Conservation (phyloP, 495 filamentous ascomycete genomes). For the Neurospora africana region DNA sequence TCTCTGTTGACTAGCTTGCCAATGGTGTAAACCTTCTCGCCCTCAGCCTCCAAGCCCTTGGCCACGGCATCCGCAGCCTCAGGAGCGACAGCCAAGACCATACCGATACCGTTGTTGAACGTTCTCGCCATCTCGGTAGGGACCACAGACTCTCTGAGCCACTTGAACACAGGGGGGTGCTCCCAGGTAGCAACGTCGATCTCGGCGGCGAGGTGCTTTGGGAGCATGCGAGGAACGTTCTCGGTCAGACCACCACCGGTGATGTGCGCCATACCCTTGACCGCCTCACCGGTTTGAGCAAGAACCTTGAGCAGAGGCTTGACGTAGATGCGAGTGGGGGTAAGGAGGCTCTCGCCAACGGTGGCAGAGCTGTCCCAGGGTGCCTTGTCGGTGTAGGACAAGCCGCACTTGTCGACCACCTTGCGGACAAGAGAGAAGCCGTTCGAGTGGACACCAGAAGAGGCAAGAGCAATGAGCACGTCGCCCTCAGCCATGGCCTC, state of each 20-base stretch:
- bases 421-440: constrained; percentile 89
- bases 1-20: constrained; percentile 51
- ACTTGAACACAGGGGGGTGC: constrained; percentile 65
- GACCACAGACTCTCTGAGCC: constrained; percentile 69
- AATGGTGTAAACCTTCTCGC: constrained; percentile 69
- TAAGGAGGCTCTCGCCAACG: constrained; percentile 65
- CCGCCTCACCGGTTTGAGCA: constrained; percentile 22
- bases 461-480: constrained; percentile 70
- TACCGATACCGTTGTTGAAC: constrained; percentile 92
- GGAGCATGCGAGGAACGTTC: constrained; percentile 90
- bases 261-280: constrained; percentile 93
- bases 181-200: constrained; percentile 65
- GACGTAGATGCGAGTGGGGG: constrained; percentile 76
- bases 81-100: constrained; percentile 69
- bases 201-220: constrained; percentile 58
- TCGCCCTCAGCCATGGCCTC: constrained; percentile 70
- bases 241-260: constrained; percentile 88
- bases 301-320: constrained; percentile 56
- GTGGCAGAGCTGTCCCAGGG: constrained; percentile 53
- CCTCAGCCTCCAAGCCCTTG: constrained; percentile 44
- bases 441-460: constrained; percentile 83
- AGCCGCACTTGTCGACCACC: constrained; percentile 61
- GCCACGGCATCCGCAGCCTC: constrained; percentile 44
- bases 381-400: constrained; percentile 56
- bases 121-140: constrained; percentile 71